Percentiles rank a stretch among this genome's conserved stretches.
Evolutionary conservation across 192 early-diverging fungal genomes (phyloP).

Genomic region (Phlyctochytrium planicorne): DNA sequence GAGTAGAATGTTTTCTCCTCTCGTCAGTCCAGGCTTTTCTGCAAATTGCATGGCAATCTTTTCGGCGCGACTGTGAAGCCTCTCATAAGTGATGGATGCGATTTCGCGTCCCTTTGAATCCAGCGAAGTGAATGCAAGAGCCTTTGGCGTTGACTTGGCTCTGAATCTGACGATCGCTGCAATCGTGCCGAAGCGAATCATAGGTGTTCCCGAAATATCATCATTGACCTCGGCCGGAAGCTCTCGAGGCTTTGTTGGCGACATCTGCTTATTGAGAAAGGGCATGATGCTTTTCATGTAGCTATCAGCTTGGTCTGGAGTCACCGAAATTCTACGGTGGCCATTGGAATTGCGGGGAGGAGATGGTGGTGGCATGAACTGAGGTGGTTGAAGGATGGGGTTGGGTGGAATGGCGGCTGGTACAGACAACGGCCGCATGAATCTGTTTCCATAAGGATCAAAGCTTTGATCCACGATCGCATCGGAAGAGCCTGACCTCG

Average conservation of each 20-base stretch:
- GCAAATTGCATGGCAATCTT: conserved; percentile 68
- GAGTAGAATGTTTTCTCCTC: conserved; percentile 72
- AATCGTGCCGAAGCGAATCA: conserved; percentile 61
- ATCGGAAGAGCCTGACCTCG: neutral
- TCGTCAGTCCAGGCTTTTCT: conserved; percentile 55
- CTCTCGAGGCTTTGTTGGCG: conserved; percentile 12
- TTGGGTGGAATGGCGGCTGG: too few relatives aligned
- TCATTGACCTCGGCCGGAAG: conserved; percentile 17
- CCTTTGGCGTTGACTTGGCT: conserved; percentile 54
- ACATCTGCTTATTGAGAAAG: conserved; percentile 19
- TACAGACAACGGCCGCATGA: too few relatives aligned
- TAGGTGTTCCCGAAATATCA: conserved; percentile 25
- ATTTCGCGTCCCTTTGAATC: conserved; percentile 76
- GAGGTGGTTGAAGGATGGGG: too few relatives aligned
- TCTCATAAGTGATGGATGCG: conserved; percentile 70
- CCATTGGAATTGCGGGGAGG: neutral
- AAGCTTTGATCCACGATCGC: neutral
- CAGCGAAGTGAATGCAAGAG: conserved; percentile 55
- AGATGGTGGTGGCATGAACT: neutral
- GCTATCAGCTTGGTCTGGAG: neutral
- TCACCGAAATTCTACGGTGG: neutral
- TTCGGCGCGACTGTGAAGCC: conserved; percentile 66
- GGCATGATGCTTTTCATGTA: neutral
- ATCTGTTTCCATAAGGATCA: too few relatives aligned
- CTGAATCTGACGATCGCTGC: conserved; percentile 68